Evolutionary conservation across 106 monocot genomes (phyloP).

Genomic region (Dioscorea alata): DNA sequence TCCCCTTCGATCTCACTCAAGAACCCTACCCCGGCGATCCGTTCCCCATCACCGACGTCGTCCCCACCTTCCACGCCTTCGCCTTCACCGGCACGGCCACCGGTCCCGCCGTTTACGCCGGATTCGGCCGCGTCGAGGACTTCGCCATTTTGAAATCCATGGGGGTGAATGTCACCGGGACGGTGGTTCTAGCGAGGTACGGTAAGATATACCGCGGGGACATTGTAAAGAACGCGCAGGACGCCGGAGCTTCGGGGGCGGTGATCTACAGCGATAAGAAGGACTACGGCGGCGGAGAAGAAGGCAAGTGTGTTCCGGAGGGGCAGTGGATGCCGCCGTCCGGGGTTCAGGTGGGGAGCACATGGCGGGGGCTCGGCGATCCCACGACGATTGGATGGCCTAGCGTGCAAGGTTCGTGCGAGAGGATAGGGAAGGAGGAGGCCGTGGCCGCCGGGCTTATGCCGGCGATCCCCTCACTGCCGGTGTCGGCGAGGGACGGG

Average conservation of each 20-base stretch:
- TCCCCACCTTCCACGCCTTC: slow-evolving; percentile 77
- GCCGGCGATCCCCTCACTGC: slow-evolving; percentile 53
- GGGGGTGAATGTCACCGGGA: slow-evolving; percentile 39
- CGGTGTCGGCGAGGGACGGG: slow-evolving; percentile 55
- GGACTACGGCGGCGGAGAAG: slow-evolving; percentile 44
- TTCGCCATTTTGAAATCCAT: slow-evolving; percentile 25
- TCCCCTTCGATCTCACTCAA: slow-evolving; percentile 29
- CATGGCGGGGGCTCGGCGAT: slow-evolving; percentile 48
- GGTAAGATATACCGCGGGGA: slow-evolving; percentile 72
- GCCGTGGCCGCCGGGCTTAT: slow-evolving; percentile 21
- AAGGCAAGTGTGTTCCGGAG: slow-evolving; percentile 28
- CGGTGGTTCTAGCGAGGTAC: slow-evolving; percentile 55
- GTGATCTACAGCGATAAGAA: slow-evolving; percentile 46
- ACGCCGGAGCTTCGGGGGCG: slow-evolving; percentile 48
- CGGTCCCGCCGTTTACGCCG: slow-evolving; percentile 51
- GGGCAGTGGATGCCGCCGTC: slow-evolving; percentile 54
- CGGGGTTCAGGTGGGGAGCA: slow-evolving; percentile 65
- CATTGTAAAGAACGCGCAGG: slow-evolving; percentile 54
- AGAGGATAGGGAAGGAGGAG: slow-evolving; percentile 40
- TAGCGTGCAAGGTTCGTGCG: slow-evolving; percentile 32
- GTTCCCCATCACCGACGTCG: slow-evolving; percentile 19
- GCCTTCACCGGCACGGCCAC: slow-evolving; percentile 41
- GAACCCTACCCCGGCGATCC: slow-evolving; percentile 32
- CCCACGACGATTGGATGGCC: slow-evolving; percentile 81
- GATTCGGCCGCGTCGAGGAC: slow-evolving; percentile 72